Base-by-base conservation (phyloP, 2,329 filamentous ascomycete species). In the Podosphaera fusca region DNA sequence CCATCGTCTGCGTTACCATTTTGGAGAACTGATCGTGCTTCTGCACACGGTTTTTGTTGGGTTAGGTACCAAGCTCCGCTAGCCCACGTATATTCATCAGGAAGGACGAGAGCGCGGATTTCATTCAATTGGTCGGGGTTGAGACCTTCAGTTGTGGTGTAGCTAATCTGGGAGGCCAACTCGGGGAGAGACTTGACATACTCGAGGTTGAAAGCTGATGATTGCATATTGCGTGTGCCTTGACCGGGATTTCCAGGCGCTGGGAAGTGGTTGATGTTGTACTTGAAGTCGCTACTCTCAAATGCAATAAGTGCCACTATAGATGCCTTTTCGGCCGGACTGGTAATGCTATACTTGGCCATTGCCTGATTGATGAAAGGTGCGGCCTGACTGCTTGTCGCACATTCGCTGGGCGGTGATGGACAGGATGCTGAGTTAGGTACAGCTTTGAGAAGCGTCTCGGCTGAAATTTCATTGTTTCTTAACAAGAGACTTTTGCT, bases 221-320 rank as follows among this genome's bases (percentile, higher is more conserved):
- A 74, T 67, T 82, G 77, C 81, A 84, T 84, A 65, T 80, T 81
- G 2, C 78, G 70, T 0, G 81, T 82, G 0, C 80, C 80, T 62
- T 83, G 78, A 0, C 81, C 81, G 0, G 78, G 72, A 0, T 68
- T 63, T 12, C 70, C 71, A 0, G 66, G 66, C 49, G 14, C 68
- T 0, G 75, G 76, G 66, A 67, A 79, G 65, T 80, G 74, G 64
- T 82, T 80, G 60, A 68, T 73, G 63, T 76, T 78, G 71, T 77
- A 84, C 61, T 78, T 75, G 71, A 84, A 84, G 58, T 77, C 72
- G 2, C 62, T 76, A 12, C 72, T 74, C 63, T 85, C 82, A 64
- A 75, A 79, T 0, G 79, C 73, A 69, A 82, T 80, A 63, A 81
- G 67, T 1, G 75, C 73, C 46, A 84, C 62, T 1, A 84, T 61